Evolutionary conservation across 345 rosid genomes (phyloP), one percentile per base, ranked within the genome.

Genomic region (Clausena lansium): DNA sequence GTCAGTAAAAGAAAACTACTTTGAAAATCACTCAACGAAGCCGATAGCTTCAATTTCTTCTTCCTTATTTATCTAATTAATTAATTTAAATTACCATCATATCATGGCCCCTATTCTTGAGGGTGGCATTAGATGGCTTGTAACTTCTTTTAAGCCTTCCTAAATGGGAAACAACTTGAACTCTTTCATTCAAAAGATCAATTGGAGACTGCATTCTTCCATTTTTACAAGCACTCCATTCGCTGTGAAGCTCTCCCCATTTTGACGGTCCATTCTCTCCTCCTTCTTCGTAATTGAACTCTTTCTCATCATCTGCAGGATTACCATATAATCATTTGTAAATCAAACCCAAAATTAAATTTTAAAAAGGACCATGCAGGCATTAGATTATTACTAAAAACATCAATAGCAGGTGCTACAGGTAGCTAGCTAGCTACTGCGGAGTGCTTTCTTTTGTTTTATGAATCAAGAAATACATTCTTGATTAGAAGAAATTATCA

Each of bases 151-250:
- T 86, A 41, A 95, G 89, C 65, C 81, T 83, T 45, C 85, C 89
- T 19, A 90, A 74, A 75, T 85, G 81, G 24, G 92, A 78, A 35
- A 89, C 90, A 9, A 88, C 19, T 63, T 80, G 38, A 74, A 92
- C 93, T 74, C 91, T 88, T 61, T 91, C 79, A 38, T 82, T 64
- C 71, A 77, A 57, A 20, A 95, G 77, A 84, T 93, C 95, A 32
- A 93, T 88, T 0, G 98, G 99, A 64, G 99, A 95, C 74, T 95
- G 97, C 94, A 91, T 89, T 4, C 83, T 32, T 78, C 98, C 99
- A 60, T 86, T 86, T 65, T 83, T 74, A 25, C 99, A 95, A 7
- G 78, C 39, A 30, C 80, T 22, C 96, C 98, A 95, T 32, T 92
- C 88, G 2, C 81, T 80, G 62, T 84, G 89, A 32, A 93, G 39